These are phyloP conservation scores for Vitellaria paradoxa DNA, from an alignment of 179 eudicot genomes.

Conservation along the genomic window DNA sequence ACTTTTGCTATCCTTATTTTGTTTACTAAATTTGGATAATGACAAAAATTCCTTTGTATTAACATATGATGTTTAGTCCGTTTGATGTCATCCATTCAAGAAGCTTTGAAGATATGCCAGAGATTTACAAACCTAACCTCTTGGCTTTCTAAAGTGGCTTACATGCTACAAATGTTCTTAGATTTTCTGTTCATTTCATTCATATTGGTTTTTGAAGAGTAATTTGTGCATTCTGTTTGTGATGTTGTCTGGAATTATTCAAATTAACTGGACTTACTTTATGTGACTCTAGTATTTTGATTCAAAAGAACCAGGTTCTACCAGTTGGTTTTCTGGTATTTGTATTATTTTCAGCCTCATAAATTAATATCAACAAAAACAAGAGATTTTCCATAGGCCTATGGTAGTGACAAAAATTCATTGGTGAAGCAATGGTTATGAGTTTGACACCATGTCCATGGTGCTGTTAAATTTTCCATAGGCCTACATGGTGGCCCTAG, in stretches of 20 bases:
- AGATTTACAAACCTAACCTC: no score
- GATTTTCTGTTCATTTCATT: not conserved
- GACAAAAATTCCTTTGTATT: not conserved
- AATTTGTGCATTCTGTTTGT: not conserved
- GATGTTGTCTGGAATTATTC: not conserved
- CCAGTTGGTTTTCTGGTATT: not conserved
- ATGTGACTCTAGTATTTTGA: not conserved
- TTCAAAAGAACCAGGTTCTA: not conserved
- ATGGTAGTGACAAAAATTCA: not conserved
- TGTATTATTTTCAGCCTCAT: not conserved
- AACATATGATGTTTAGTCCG: not conserved
- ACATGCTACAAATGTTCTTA: not conserved
- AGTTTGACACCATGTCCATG: not conserved
- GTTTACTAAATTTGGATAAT: not conserved
- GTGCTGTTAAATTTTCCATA: no score
- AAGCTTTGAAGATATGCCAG: not conserved
- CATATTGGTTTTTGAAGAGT: not conserved
- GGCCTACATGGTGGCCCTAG: no score
- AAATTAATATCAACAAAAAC: not conserved
- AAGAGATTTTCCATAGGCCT: not conserved
- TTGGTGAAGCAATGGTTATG: not conserved
- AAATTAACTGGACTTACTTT: not conserved
- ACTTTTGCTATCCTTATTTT: not conserved
- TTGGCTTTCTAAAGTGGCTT: conserved; percentile 1
- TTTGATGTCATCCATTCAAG: not conserved